Conservation (phyloP, 2,329 filamentous ascomycete genomes). For the Verticillium tricorpus region DNA sequence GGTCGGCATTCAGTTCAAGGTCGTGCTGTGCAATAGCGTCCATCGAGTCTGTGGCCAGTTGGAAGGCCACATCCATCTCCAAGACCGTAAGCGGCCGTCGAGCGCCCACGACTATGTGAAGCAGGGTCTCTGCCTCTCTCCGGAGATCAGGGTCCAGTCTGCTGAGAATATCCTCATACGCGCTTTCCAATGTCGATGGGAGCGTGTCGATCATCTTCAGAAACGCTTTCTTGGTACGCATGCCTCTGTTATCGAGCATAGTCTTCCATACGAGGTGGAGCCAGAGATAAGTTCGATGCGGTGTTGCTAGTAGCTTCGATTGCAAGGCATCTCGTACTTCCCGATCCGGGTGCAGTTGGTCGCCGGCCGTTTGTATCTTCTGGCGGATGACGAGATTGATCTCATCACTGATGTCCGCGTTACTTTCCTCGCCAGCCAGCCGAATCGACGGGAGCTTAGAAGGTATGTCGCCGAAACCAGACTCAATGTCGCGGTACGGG, state of each 20-base stretch:
- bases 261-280: conserved; percentile 5
- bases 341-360: neutral
- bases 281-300: conserved; percentile 10
- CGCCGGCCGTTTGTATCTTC: neutral
- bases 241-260: conserved; percentile 1
- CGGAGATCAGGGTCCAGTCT: neutral
- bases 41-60: neutral
- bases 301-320: neutral
- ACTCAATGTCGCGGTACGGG: conserved; percentile 8
- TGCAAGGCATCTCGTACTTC: neutral
- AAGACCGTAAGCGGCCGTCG: conserved; percentile 5
- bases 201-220: conserved; percentile 6
- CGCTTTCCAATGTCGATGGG: conserved; percentile 6
- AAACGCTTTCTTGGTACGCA: conserved; percentile 1
- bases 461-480: neutral
- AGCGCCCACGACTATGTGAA: conserved; percentile 12
- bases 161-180: conserved; percentile 8
- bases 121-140: neutral
- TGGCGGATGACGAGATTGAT: conserved; percentile 8
- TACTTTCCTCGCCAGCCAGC: conserved; percentile 7
- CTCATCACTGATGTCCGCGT: conserved; percentile 8
- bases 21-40: neutral
- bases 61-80: conserved; percentile 8
- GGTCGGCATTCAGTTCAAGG: neutral
- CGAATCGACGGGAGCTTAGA: conserved; percentile 4